phyloP scores from a whole-genome alignment of 2,329 filamentous ascomycete species.

The Sporothrix mexicana region DNA sequence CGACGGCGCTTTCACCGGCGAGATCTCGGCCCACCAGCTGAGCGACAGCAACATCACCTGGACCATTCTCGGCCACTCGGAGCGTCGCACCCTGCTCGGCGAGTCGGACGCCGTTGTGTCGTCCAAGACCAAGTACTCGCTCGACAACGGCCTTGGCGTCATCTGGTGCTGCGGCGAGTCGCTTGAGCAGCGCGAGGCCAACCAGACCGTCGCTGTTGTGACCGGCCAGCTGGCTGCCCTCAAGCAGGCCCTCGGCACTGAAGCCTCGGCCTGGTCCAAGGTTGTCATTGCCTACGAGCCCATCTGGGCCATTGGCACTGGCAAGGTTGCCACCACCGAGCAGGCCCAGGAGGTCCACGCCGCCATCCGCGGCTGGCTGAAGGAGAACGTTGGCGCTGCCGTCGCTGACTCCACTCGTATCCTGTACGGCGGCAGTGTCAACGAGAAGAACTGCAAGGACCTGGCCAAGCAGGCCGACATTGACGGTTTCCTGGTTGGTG shows the following conservation, averaged over 20 bases:
- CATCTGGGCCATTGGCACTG: slow-evolving; percentile 95
- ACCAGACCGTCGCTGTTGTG: slow-evolving; percentile 84
- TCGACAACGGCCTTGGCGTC: slow-evolving; percentile 84
- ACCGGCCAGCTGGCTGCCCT: slow-evolving; percentile 82
- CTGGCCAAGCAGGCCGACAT: slow-evolving; percentile 92
- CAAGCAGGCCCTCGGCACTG: slow-evolving; percentile 69
- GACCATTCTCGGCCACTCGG: slow-evolving; percentile 92
- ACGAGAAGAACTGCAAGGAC: slow-evolving; percentile 96
- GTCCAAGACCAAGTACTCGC: slow-evolving; percentile 90
- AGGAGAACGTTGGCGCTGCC: slow-evolving; percentile 73
- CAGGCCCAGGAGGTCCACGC: slow-evolving; percentile 95
- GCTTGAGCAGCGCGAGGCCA: slow-evolving; percentile 86
- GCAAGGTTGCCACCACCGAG: slow-evolving; percentile 86
- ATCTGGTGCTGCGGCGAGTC: slow-evolving; percentile 98
- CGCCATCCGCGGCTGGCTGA: slow-evolving; percentile 88
- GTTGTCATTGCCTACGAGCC: slow-evolving; percentile 98
- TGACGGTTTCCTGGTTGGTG: slow-evolving; percentile 96
- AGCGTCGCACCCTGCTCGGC: slow-evolving; percentile 87
- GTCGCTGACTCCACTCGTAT: slow-evolving; percentile 88
- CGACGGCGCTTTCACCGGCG: slow-evolving; percentile 95
- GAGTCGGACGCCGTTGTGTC: slow-evolving; percentile 87
- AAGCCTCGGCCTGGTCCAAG: slow-evolving; percentile 74
- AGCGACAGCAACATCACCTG: slow-evolving; percentile 87
- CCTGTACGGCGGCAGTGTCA: slow-evolving; percentile 95
- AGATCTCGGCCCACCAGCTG: slow-evolving; percentile 91